Conservation (phyloP, 2,329 filamentous ascomycete species). For the Exophiala sp. region DNA sequence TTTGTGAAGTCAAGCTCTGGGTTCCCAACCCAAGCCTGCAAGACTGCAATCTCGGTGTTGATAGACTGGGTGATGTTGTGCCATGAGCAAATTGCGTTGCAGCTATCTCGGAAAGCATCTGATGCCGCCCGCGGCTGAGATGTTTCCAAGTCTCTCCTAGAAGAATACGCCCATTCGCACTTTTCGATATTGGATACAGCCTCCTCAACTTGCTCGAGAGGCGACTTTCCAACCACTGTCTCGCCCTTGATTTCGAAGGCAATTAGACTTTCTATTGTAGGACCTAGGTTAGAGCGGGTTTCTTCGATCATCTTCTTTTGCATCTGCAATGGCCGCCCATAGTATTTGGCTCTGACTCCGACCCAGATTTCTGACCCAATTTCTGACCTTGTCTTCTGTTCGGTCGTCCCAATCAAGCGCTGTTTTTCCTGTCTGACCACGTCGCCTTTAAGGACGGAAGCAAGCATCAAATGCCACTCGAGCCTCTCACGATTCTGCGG, state of each 20-base stretch:
- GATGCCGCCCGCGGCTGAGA: constrained; percentile 77
- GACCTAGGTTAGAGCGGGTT: constrained; percentile 67
- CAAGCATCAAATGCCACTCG: constrained; percentile 98
- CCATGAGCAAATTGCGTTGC: constrained; percentile 88
- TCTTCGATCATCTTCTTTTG: constrained; percentile 89
- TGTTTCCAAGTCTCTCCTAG: constrained; percentile 66
- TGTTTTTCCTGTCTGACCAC: constrained; percentile 98
- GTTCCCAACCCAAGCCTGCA: constrained; percentile 97
- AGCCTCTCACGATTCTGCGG: constrained; percentile 83
- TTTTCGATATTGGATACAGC: constrained; percentile 87
- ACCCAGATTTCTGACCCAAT: constrained; percentile 77
- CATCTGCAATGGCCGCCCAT: constrained; percentile 76
- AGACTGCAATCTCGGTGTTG: constrained; percentile 84
- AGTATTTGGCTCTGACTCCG: constrained; percentile 77
- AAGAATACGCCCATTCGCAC: constrained; percentile 81
- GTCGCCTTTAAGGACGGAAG: constrained; percentile 91
- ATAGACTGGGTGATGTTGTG: constrained; percentile 96
- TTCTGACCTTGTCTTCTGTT: constrained; percentile 68
- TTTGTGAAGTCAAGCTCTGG: constrained; percentile 87
- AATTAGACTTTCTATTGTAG: constrained; percentile 79
- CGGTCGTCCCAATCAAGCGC: constrained; percentile 76
- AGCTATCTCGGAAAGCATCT: constrained; percentile 72
- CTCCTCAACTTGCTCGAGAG: constrained; percentile 83
- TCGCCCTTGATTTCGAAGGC: constrained; percentile 92
- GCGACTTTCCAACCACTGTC: constrained; percentile 82